phyloP scores from a whole-genome alignment of 805 yeast species.

The Blastobotrys terrestris region DNA sequence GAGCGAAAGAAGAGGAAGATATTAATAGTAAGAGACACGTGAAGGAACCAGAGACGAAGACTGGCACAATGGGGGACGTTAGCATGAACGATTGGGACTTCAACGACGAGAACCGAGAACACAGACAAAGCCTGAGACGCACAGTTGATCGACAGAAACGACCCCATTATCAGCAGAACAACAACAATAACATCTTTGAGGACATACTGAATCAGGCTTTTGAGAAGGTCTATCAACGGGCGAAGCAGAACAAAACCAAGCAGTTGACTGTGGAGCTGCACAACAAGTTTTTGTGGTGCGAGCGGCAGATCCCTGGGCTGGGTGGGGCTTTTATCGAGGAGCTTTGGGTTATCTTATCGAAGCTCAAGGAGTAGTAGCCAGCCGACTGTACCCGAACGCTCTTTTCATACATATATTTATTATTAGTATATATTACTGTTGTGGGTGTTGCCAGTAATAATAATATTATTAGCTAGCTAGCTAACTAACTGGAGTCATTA shows the following conservation, averaged over 20 bases:
- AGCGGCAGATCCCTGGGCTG: slow-evolving; percentile 11
- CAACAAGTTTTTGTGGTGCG: slow-evolving; percentile 4
- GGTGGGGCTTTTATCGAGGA: slow-evolving; percentile 14
- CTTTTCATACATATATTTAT: no score
- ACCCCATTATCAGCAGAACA: slow-evolving; percentile 2
- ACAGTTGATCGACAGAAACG: background rate
- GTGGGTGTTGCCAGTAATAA: no score
- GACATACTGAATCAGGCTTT: slow-evolving; percentile 8
- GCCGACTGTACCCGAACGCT: no score
- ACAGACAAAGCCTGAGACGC: background rate
- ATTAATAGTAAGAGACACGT: background rate
- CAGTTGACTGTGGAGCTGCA: slow-evolving; percentile 4
- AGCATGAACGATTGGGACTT: slow-evolving; percentile 11
- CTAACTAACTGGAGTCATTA: no score
- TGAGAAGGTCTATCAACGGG: slow-evolving; percentile 9
- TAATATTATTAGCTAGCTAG: no score
- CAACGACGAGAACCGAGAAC: slow-evolving; percentile 1
- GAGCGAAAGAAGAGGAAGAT: background rate
- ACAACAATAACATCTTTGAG: slow-evolving; percentile 3
- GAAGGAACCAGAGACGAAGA: background rate
- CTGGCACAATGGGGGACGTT: slow-evolving; percentile 1
- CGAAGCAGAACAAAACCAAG: slow-evolving; percentile 3
- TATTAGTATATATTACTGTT: no score
- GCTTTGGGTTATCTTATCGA: slow-evolving; percentile 6
- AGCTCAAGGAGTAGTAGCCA: background rate